Evolutionary conservation across 148 eudicot species (phyloP).

Genomic region (Rhododendron vialii): DNA sequence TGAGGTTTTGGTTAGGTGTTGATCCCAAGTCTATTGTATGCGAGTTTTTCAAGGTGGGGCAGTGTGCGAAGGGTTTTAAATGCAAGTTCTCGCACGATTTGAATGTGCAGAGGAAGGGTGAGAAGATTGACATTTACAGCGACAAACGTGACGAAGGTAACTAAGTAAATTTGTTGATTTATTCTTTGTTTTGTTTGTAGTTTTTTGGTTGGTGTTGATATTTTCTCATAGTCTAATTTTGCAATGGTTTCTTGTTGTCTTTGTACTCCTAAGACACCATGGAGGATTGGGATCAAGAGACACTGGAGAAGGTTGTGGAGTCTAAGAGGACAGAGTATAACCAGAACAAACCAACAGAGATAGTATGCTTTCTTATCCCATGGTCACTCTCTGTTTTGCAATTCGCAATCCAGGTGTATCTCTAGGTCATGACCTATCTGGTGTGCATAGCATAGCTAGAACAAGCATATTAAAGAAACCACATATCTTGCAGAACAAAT

Average conservation of each 20-base stretch:
- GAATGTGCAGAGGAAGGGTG: slow-evolving; percentile 79
- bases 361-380: slow-evolving; percentile 39
- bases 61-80: slow-evolving; percentile 90
- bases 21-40: slow-evolving; percentile 92
- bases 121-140: slow-evolving; percentile 68
- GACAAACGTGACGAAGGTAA: slow-evolving; percentile 74
- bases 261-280: slow-evolving; percentile 40
- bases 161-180: background rate
- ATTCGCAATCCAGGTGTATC: background rate
- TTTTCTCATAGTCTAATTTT: background rate
- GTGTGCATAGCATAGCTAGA: background rate
- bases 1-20: slow-evolving; percentile 55
- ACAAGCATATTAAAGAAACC: background rate
- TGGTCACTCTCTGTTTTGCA: background rate
- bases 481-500: background rate
- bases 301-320: slow-evolving; percentile 64
- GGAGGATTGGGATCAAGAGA: slow-evolving; percentile 87
- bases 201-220: background rate
- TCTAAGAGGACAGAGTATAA: slow-evolving; percentile 71
- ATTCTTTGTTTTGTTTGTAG: background rate
- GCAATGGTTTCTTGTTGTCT: background rate
- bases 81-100: slow-evolving; percentile 92
- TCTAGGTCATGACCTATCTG: background rate
- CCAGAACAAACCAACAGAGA: slow-evolving; percentile 78
- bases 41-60: slow-evolving; percentile 85